These are phyloP conservation scores for Barnettozyma sucrosica DNA, from an alignment of 805 yeast genomes.

Conservation along the genomic window DNA sequence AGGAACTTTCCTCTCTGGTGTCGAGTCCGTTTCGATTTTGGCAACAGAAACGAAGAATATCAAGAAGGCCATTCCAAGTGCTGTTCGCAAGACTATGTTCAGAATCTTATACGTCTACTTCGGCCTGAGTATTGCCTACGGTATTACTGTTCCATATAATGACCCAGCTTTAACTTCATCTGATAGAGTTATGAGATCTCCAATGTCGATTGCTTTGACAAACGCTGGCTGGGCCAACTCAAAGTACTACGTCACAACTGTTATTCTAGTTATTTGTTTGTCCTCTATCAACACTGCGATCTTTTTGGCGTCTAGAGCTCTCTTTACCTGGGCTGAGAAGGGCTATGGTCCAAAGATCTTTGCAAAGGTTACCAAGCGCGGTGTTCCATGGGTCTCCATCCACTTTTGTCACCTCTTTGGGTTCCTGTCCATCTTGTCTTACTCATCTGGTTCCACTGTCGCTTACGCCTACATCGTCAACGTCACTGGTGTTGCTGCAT, in stretches of 20 bases:
- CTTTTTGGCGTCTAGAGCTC: slow-evolving; percentile 62
- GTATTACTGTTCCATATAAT: slow-evolving; percentile 62
- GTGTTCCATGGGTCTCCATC: slow-evolving; percentile 64
- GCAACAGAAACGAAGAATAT: slow-evolving; percentile 72
- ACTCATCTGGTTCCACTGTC: slow-evolving; percentile 43
- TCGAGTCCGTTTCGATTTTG: slow-evolving; percentile 69
- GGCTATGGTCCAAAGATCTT: slow-evolving; percentile 56
- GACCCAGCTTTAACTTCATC: slow-evolving; percentile 42
- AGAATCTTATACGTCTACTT: slow-evolving; percentile 64
- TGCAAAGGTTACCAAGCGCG: slow-evolving; percentile 45
- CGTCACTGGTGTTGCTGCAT: slow-evolving; percentile 69
- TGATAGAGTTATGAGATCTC: slow-evolving; percentile 47
- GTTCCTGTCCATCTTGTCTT: slow-evolving; percentile 52
- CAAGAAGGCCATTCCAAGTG: slow-evolving; percentile 62
- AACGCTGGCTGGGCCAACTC: slow-evolving; percentile 61
- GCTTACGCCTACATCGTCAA: slow-evolving; percentile 69
- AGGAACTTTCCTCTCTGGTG: slow-evolving; percentile 73
- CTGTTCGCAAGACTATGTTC: slow-evolving; percentile 58
- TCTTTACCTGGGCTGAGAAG: slow-evolving; percentile 57
- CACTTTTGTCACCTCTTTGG: slow-evolving; percentile 53
- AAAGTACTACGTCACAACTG: slow-evolving; percentile 65
- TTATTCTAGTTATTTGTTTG: slow-evolving; percentile 56
- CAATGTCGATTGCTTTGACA: slow-evolving; percentile 63
- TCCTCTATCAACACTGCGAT: slow-evolving; percentile 68
- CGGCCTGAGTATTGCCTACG: slow-evolving; percentile 36